phyloP scores from a whole-genome alignment of 805 yeast genomes.

The Candida sonorensis region DNA sequence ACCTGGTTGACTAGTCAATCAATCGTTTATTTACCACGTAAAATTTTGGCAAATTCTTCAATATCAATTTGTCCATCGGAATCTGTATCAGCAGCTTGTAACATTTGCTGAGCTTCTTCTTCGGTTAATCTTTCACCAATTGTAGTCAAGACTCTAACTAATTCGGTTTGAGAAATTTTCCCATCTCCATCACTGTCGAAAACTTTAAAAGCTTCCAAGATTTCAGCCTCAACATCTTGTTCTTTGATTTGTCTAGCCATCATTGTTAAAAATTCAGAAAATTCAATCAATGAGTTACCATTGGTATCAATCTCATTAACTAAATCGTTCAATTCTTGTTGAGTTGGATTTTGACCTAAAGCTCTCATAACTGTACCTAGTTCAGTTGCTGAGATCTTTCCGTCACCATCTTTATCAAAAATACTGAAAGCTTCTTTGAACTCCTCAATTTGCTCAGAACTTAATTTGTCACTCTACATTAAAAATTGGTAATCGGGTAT shows the following conservation, averaged over 20 bases:
- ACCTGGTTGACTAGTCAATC: background rate
- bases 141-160: constrained; percentile 93
- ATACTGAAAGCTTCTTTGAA: constrained; percentile 97
- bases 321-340: constrained; percentile 92
- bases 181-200: constrained; percentile 97
- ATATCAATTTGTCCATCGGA: constrained; percentile 97
- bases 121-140: constrained; percentile 96
- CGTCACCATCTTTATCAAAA: constrained; percentile 95
- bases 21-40: constrained; percentile 71
- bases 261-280: constrained; percentile 75
- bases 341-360: constrained; percentile 96
- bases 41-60: constrained; percentile 89
- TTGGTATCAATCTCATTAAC: constrained; percentile 96
- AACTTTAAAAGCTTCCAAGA: constrained; percentile 96
- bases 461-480: constrained; percentile 70
- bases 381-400: constrained; percentile 92
- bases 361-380: constrained; percentile 98
- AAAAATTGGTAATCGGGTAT: too few relatives aligned
- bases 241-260: constrained; percentile 94
- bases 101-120: constrained; percentile 96
- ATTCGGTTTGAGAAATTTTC: constrained; percentile 91
- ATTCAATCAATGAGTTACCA: constrained; percentile 85
- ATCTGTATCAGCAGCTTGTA: constrained; percentile 89
- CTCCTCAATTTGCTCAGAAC: constrained; percentile 94
- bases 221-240: constrained; percentile 94